Conservation (phyloP, 176 grass and related monocot genomes). For the Juncus inflexus region DNA sequence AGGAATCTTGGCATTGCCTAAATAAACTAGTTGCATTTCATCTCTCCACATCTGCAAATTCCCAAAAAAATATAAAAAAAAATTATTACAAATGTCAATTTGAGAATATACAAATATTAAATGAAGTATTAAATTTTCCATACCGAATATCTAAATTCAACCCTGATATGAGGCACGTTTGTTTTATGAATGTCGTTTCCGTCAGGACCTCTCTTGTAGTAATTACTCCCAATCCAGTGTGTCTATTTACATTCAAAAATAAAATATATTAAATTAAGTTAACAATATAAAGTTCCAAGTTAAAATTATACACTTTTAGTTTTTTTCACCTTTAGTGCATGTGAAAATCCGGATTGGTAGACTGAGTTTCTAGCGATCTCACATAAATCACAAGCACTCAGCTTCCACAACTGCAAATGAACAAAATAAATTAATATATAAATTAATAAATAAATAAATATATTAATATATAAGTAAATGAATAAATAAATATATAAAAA, state of each 20-base stretch:
- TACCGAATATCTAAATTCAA: conserved; percentile 83
- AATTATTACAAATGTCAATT: background rate
- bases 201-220: conserved; percentile 67
- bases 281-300: conserved; percentile 5
- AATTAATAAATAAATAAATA: background rate
- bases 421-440: too few species aligned
- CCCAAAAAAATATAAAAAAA: background rate
- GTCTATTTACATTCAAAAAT: conserved; percentile 35
- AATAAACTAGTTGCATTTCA: conserved; percentile 84
- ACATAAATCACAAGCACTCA: conserved; percentile 97
- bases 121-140: background rate
- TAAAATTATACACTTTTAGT: background rate
- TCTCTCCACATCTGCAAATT: conserved; percentile 90
- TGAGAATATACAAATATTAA: conserved; percentile 3
- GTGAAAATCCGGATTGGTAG: conserved; percentile 94
- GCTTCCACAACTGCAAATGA: conserved; percentile 80
- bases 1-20: conserved; percentile 50
- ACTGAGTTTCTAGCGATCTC: conserved; percentile 96
- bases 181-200: conserved; percentile 92
- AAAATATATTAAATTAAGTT: conserved; percentile 3
- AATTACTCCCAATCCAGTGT: conserved; percentile 93
- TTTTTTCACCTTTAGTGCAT: conserved; percentile 63
- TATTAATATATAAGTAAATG: background rate
- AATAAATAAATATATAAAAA: background rate
- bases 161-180: conserved; percentile 90